Evolutionary conservation across 2,329 filamentous ascomycete species (phyloP).

Genomic region (Talaromyces verruculosus): DNA sequence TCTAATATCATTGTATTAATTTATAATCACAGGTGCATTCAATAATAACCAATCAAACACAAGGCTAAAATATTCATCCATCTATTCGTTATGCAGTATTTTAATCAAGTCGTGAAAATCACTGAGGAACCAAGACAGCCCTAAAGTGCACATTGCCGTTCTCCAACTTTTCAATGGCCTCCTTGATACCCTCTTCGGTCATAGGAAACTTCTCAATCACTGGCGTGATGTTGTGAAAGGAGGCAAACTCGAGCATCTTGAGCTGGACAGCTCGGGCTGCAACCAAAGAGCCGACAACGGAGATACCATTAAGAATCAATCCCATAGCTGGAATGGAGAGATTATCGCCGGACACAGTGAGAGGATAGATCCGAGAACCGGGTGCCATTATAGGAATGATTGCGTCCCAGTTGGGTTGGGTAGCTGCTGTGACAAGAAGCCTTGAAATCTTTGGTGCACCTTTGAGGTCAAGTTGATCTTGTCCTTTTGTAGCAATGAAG

Average conservation of each 20-base stretch:
- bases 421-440: slow-evolving; percentile 36
- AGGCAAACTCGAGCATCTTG: slow-evolving; percentile 46
- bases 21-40: not conserved
- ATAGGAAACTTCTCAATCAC: slow-evolving; percentile 46
- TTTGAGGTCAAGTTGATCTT: slow-evolving; percentile 34
- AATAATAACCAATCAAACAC: not conserved
- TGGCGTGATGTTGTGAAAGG: slow-evolving; percentile 42
- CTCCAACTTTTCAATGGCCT: slow-evolving; percentile 13
- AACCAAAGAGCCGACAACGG: slow-evolving; percentile 50
- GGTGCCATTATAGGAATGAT: slow-evolving; percentile 35
- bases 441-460: slow-evolving; percentile 32
- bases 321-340: slow-evolving; percentile 30
- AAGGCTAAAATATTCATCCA: not conserved
- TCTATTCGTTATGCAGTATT: not conserved
- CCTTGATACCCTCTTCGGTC: slow-evolving; percentile 33
- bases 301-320: slow-evolving; percentile 28
- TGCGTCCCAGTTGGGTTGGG: slow-evolving; percentile 36
- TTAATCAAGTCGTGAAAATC: not conserved
- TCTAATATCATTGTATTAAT: not conserved
- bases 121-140: slow-evolving; percentile 12
- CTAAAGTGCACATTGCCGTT: slow-evolving; percentile 15
- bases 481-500: slow-evolving; percentile 58
- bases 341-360: slow-evolving; percentile 30
- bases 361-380: slow-evolving; percentile 32
- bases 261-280: slow-evolving; percentile 44